phyloP scores from a whole-genome alignment of 768 basidiomycete species.

The Leccinum uliginosum region DNA sequence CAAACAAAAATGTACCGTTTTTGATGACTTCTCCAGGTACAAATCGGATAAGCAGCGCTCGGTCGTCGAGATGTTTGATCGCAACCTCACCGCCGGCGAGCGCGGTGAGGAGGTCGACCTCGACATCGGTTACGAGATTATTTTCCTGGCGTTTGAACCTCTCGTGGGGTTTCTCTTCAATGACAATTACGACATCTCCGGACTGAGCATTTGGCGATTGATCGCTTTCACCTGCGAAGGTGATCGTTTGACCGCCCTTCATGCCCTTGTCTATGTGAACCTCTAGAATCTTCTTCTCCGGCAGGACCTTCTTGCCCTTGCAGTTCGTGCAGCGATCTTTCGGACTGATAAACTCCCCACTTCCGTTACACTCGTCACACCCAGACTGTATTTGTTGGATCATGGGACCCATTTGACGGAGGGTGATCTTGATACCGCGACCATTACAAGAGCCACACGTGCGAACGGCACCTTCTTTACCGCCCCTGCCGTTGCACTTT shows the following conservation, averaged over 20 bases:
- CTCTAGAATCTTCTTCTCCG: constrained; percentile 96
- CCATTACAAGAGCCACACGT: constrained; percentile 76
- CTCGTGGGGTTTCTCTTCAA: constrained; percentile 91
- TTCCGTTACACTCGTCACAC: constrained; percentile 89
- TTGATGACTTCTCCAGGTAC: constrained; percentile 89
- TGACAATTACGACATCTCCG: constrained; percentile 91
- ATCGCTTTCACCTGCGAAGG: constrained; percentile 87
- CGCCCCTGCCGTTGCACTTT: constrained; percentile 94
- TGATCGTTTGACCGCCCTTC: constrained; percentile 89
- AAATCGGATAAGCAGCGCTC: constrained; percentile 77
- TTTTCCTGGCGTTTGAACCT: constrained; percentile 86
- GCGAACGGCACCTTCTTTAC: constrained; percentile 93
- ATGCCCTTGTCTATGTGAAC: constrained; percentile 98
- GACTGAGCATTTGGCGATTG: constrained; percentile 85
- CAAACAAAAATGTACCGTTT: constrained; percentile 61
- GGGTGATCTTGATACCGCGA: constrained; percentile 83
- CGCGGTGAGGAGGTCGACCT: constrained; percentile 90
- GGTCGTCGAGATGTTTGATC: constrained; percentile 92
- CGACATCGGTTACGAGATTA: constrained; percentile 81
- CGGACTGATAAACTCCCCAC: constrained; percentile 91
- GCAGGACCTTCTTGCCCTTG: constrained; percentile 91
- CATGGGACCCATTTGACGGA: constrained; percentile 99
- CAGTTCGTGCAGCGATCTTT: constrained; percentile 92
- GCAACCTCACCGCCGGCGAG: constrained; percentile 87
- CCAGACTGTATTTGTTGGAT: constrained; percentile 97